Evolutionary conservation across 768 basidiomycete genomes (phyloP).

Genomic region (Mycena rosella): DNA sequence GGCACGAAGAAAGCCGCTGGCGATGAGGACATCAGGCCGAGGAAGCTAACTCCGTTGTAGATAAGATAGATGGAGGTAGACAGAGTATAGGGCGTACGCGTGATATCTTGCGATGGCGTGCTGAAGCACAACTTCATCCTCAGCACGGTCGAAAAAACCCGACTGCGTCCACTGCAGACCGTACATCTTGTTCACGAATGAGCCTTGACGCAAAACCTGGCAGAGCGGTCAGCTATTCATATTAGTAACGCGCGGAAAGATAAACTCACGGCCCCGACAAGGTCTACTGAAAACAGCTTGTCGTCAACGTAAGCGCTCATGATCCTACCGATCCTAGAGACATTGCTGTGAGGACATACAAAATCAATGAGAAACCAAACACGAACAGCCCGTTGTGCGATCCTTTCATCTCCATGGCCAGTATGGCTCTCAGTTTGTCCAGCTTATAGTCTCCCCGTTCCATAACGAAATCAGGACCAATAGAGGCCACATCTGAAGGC

Average conservation of each 20-base stretch:
- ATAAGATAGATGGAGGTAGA: neutral
- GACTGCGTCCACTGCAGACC: constrained; percentile 64
- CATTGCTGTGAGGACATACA: neutral
- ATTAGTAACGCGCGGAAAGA: neutral
- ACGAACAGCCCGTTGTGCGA: constrained; percentile 41
- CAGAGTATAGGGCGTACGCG: constrained; percentile 52
- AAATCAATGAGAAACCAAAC: neutral
- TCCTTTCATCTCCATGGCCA: constrained; percentile 33
- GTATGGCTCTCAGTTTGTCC: constrained; percentile 17
- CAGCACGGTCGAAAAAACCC: constrained; percentile 52
- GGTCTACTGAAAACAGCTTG: constrained; percentile 66
- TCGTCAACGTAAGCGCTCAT: constrained; percentile 65
- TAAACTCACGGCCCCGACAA: constrained; percentile 65
- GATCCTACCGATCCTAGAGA: constrained; percentile 54
- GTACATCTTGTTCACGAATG: constrained; percentile 67
- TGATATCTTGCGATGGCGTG: constrained; percentile 71
- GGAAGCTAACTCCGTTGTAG: constrained; percentile 52
- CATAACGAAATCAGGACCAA: constrained; percentile 28
- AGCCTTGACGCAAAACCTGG: constrained; percentile 68
- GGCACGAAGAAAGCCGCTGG: constrained; percentile 63
- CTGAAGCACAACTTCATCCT: constrained; percentile 57
- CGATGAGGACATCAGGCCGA: constrained; percentile 65
- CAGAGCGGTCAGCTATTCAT: neutral
- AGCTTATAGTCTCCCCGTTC: constrained; percentile 41
- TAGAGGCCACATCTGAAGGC: constrained; percentile 20